A percentile compares a stretch with the other conserved stretches of the same genome.
Evolutionary conservation across 2,329 filamentous ascomycete genomes (phyloP).

Genomic region (Fusarium sp.): DNA sequence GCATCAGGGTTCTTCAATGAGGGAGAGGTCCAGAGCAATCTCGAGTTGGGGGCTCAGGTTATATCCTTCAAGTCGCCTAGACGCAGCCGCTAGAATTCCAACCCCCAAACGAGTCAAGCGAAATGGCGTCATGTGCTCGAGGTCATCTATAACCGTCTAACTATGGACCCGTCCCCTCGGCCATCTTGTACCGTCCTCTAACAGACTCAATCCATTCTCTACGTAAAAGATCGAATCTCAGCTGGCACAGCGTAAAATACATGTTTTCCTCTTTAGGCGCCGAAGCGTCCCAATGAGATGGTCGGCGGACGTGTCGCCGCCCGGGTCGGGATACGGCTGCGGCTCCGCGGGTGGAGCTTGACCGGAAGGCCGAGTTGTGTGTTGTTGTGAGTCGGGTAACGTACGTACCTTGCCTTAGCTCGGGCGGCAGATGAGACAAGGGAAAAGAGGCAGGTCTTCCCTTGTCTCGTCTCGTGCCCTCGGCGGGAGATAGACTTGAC

Average conservation of each 20-base stretch:
- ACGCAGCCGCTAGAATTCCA: background rate
- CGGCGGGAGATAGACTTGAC: background rate
- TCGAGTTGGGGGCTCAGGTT: background rate
- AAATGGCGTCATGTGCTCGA: constrained; percentile 3
- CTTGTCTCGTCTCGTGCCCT: background rate
- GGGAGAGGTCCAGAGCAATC: background rate
- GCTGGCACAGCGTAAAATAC: background rate
- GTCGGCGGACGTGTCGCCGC: constrained; percentile 4
- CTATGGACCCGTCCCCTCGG: background rate
- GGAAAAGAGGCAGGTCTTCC: no score
- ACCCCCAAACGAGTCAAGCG: background rate
- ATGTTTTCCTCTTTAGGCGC: background rate
- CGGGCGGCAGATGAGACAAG: background rate
- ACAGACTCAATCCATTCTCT: background rate
- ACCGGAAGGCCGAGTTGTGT: background rate
- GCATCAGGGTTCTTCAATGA: background rate
- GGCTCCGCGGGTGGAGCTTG: constrained; percentile 33
- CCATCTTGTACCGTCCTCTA: background rate
- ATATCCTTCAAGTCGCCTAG: background rate
- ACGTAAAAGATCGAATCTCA: background rate
- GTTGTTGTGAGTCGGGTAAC: constrained; percentile 1
- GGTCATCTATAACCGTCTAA: background rate
- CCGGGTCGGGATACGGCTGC: constrained; percentile 23
- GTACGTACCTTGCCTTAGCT: constrained; percentile 15
- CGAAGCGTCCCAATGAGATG: constrained; percentile 14